Evolutionary conservation across 1,284 basidiomycete species (phyloP).

Genomic region (Cryptococcus neoformans): DNA sequence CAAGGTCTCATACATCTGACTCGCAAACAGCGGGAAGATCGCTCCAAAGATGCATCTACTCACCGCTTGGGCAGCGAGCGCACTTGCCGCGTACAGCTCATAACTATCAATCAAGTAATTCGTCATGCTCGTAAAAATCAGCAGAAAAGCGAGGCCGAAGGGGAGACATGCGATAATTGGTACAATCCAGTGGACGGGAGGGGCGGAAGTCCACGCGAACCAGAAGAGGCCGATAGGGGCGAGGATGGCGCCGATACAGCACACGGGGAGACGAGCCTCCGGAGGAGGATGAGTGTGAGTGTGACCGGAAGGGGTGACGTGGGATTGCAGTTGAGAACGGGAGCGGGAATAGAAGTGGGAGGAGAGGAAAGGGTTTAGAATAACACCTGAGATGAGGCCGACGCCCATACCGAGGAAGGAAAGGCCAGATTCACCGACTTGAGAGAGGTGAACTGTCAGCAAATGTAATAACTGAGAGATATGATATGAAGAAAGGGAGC

Average conservation of each 20-base stretch:
- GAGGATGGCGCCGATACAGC: conserved; percentile 57
- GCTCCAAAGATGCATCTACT: conserved; percentile 60
- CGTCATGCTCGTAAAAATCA: conserved; percentile 56
- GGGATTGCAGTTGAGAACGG: background rate
- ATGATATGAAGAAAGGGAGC: conserved; percentile 23
- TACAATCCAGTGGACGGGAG: conserved; percentile 60
- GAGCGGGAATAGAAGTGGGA: conserved; percentile 56
- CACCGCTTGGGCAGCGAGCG: conserved; percentile 67
- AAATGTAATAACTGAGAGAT: conserved; percentile 43
- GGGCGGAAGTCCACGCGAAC: conserved; percentile 58
- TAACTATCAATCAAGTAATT: conserved; percentile 65
- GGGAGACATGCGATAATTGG: conserved; percentile 62
- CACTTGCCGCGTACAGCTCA: conserved; percentile 58
- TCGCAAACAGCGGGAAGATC: conserved; percentile 42
- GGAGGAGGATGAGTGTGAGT: conserved; percentile 41
- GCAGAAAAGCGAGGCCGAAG: conserved; percentile 60
- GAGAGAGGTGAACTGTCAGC: too few species aligned
- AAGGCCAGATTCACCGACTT: conserved; percentile 57
- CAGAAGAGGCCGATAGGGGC: conserved; percentile 64
- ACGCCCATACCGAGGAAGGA: conserved; percentile 64
- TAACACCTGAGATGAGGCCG: conserved; percentile 53
- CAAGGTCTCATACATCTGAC: conserved; percentile 42
- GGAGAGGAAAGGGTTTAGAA: conserved; percentile 48
- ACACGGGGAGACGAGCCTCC: conserved; percentile 58
- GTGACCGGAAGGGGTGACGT: conserved; percentile 8